Conservation (phyloP, 257 asterid genomes). For the Rehmannia glutinosa region DNA sequence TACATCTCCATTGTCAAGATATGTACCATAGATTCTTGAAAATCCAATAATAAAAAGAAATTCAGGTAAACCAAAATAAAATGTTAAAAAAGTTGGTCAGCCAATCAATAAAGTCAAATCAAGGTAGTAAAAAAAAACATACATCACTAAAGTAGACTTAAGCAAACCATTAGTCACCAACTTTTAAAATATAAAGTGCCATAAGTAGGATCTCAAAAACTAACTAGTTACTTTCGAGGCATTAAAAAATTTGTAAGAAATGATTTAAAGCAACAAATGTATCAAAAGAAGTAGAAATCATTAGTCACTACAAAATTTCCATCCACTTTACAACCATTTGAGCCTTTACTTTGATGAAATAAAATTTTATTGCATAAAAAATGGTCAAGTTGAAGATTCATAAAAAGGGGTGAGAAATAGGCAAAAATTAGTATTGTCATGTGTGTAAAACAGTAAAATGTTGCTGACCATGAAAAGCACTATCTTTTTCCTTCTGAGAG, state of each 20-base stretch:
- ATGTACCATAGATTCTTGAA: slow-evolving; percentile 10
- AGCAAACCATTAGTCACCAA: slow-evolving; percentile 19
- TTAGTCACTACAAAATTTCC: slow-evolving; percentile 31
- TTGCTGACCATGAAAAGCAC: slow-evolving; percentile 71
- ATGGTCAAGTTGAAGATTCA: slow-evolving; percentile 45
- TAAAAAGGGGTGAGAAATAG: slow-evolving; percentile 56
- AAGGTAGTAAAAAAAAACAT: slow-evolving; percentile 31
- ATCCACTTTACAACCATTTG: too few species aligned
- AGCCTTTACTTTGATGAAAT: slow-evolving; percentile 25
- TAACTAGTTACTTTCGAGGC: slow-evolving; percentile 37
- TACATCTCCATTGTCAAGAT: slow-evolving; percentile 2
- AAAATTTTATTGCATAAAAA: slow-evolving; percentile 34
- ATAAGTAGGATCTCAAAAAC: slow-evolving; percentile 29
- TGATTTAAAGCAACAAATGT: slow-evolving; percentile 35
- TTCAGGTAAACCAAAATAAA: not conserved
- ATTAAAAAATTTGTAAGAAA: slow-evolving; percentile 29
- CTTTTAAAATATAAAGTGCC: slow-evolving; percentile 29
- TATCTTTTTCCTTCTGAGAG: slow-evolving; percentile 28
- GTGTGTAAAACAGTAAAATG: slow-evolving; percentile 44
- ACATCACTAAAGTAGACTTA: slow-evolving; percentile 17
- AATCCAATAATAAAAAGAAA: slow-evolving; percentile 12
- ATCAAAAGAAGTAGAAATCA: slow-evolving; percentile 63
- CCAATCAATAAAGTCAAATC: slow-evolving; percentile 43
- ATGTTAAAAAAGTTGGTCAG: slow-evolving; percentile 19
- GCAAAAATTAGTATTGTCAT: slow-evolving; percentile 36